These are phyloP conservation scores for Kurtzmaniella natalensis DNA, from an alignment of 1,139 yeast genomes.

Conservation along the genomic window DNA sequence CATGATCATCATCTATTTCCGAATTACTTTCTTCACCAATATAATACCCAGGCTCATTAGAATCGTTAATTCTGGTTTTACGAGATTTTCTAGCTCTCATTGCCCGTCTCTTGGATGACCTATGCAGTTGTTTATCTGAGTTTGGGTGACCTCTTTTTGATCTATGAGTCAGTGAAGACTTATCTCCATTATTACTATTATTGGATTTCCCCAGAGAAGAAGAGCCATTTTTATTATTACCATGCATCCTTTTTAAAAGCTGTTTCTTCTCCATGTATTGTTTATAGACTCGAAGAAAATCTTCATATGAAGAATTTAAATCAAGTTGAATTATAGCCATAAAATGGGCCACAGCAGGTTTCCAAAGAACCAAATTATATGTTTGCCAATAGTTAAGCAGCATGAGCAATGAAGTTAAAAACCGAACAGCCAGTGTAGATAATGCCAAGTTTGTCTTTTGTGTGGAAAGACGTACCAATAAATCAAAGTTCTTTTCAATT, in stretches of 20 bases:
- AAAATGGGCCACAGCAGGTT: slow-evolving; percentile 43
- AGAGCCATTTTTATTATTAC: slow-evolving; percentile 2
- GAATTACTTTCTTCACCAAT: not conserved
- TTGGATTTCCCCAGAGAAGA: not conserved
- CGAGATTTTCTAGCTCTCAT: too few species aligned
- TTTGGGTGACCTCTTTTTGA: too few species aligned
- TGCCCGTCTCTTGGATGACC: too few species aligned
- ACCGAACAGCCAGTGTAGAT: slow-evolving; percentile 34
- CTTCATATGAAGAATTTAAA: slow-evolving; percentile 35
- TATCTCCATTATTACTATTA: not conserved
- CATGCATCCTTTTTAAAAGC: too few species aligned
- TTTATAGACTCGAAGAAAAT: slow-evolving; percentile 33
- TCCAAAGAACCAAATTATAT: slow-evolving; percentile 39
- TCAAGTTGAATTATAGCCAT: slow-evolving; percentile 36
- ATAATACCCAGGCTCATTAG: slow-evolving; percentile 3
- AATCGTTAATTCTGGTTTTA: not conserved
- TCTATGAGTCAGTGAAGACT: too few species aligned
- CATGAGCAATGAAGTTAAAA: slow-evolving; percentile 37
- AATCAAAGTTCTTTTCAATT: slow-evolving; percentile 38
- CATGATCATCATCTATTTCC: slow-evolving; percentile 18
- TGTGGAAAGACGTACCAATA: slow-evolving; percentile 33
- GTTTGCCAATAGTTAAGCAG: slow-evolving; percentile 44
- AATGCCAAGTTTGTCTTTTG: slow-evolving; percentile 24
- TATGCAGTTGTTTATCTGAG: too few species aligned
- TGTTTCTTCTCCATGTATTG: slow-evolving; percentile 15